Evolutionary conservation across 768 basidiomycete species (phyloP), one percentile per base, ranked within the genome.

Genomic region (Kwoniella dejecticola): DNA sequence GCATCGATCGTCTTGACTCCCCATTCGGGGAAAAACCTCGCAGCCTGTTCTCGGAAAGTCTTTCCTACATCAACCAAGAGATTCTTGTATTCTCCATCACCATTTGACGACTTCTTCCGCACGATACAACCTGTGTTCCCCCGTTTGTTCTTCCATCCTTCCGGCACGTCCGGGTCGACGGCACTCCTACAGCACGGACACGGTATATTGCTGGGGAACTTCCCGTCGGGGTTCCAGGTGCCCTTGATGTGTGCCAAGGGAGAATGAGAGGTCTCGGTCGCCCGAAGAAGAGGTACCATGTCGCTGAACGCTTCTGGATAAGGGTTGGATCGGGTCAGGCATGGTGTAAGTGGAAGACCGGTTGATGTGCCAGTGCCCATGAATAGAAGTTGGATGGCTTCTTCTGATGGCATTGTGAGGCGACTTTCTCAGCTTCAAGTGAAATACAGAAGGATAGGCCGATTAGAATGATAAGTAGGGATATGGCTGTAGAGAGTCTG

Each of bases 21-120:
- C 75, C 88, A 87, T 75, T 86, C 86, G 1, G 90, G 89, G 70
- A 87, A 79, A 52, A 77, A 79, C 52, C 66, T 70, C 46, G 70
- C 70, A 24, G 80, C 78, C 66, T 79, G 68, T 30, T 76, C 70
- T 45, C 72, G 54, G 77, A 91, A 92, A 59, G 86, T 90, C 81
- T 92, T 92, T 52, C 90, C 90, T 19, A 86, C 88, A 79, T 92
- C 90, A 68, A 92, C 86, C 13, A 91, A 83, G 57, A 92, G 82
- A 15, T 88, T 90, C 71, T 88, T 69, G 64, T 49, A 68, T 82
- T 87, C 63, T 71, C 91, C 88, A 80, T 83, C 63, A 72, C 91
- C 88, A 80, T 83, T 72, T 66, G 77, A 52, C 68, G 77, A 54
- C 80, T 81, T 62, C 81, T 80, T 66, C 68, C 82, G 44, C 60